These are phyloP conservation scores for Aspergillus cristatus DNA, from an alignment of 495 filamentous ascomycete species.

Conservation along the genomic window DNA sequence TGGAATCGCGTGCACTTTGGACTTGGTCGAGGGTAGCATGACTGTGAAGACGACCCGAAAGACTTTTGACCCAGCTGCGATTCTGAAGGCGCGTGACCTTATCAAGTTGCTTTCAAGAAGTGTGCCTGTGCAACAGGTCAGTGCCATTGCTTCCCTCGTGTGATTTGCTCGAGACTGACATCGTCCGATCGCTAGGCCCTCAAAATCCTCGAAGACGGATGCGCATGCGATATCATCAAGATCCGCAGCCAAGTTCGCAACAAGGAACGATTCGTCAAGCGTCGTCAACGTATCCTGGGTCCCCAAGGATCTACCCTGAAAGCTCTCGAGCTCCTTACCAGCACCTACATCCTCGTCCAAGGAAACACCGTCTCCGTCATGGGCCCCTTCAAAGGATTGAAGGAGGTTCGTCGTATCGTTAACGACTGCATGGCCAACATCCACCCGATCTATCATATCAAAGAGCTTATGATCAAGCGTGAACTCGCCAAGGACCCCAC, in stretches of 20 bases:
- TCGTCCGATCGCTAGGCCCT: constrained; percentile 47
- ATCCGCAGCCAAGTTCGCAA: constrained; percentile 82
- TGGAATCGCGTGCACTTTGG: constrained; percentile 78
- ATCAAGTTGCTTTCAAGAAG: constrained; percentile 88
- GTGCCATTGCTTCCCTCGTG: constrained; percentile 1
- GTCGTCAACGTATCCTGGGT: constrained; percentile 84
- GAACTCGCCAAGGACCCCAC: constrained; percentile 94
- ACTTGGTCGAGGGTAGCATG: constrained; percentile 95
- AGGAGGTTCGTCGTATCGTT: constrained; percentile 82
- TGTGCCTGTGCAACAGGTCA: constrained; percentile 78
- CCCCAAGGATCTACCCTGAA: constrained; percentile 81
- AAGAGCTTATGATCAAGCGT: constrained; percentile 98
- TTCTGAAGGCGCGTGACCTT: constrained; percentile 88
- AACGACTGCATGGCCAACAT: constrained; percentile 97
- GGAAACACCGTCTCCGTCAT: constrained; percentile 92
- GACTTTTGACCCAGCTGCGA: constrained; percentile 88
- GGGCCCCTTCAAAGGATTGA: constrained; percentile 85
- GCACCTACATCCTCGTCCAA: constrained; percentile 91
- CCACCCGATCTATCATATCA: constrained; percentile 89
- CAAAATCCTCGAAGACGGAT: constrained; percentile 86
- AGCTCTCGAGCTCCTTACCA: constrained; percentile 88
- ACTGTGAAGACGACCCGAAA: constrained; percentile 90
- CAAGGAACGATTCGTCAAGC: constrained; percentile 95
- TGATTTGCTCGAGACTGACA: not conserved
- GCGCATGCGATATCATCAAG: constrained; percentile 91